phyloP scores from a whole-genome alignment of 352 stramenopile genomes.

The Phytophthora quininea region DNA sequence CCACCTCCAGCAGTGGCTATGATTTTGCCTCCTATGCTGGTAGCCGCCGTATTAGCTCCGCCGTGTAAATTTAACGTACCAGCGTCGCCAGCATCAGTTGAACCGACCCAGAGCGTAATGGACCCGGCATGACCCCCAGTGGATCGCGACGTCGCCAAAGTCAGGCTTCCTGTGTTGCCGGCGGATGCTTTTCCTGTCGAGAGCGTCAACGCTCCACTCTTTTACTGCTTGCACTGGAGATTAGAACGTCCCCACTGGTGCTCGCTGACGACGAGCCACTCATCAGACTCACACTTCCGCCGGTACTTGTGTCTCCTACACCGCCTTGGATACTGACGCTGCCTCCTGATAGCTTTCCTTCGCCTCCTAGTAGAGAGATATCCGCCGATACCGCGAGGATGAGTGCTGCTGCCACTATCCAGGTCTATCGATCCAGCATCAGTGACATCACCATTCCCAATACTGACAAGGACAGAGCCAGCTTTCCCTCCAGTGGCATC shows the following conservation, averaged over 20 bases:
- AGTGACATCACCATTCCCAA: slow-evolving; percentile 14
- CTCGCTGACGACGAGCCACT: slow-evolving; percentile 29
- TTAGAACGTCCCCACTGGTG: slow-evolving; percentile 2
- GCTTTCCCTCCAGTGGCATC: slow-evolving; percentile 26
- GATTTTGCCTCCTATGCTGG: slow-evolving; percentile 24
- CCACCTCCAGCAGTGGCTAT: slow-evolving; percentile 20
- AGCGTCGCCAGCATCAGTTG: slow-evolving; percentile 5
- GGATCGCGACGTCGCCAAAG: slow-evolving; percentile 15
- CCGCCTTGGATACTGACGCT: slow-evolving; percentile 22
- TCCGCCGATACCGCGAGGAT: slow-evolving; percentile 15
- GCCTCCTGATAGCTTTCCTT: slow-evolving; percentile 18
- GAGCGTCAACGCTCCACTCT: slow-evolving; percentile 28
- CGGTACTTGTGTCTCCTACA: slow-evolving; percentile 12
- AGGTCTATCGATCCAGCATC: slow-evolving; percentile 14
- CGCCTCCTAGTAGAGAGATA: slow-evolving; percentile 22
- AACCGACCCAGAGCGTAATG: slow-evolving; percentile 25
- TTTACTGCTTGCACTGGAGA: slow-evolving; percentile 13
- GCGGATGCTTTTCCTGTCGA: slow-evolving; percentile 20
- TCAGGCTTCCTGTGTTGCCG: slow-evolving; percentile 21
- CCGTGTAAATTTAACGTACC: slow-evolving; percentile 24
- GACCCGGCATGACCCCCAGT: slow-evolving; percentile 24
- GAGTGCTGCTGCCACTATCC: slow-evolving; percentile 10
- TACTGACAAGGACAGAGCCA: slow-evolving; percentile 26
- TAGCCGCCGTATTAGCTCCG: slow-evolving; percentile 15
- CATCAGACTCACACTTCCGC: slow-evolving; percentile 28